Base-by-base conservation (phyloP, 129 eudicot species). In the Ambrosia artemisiifolia region DNA sequence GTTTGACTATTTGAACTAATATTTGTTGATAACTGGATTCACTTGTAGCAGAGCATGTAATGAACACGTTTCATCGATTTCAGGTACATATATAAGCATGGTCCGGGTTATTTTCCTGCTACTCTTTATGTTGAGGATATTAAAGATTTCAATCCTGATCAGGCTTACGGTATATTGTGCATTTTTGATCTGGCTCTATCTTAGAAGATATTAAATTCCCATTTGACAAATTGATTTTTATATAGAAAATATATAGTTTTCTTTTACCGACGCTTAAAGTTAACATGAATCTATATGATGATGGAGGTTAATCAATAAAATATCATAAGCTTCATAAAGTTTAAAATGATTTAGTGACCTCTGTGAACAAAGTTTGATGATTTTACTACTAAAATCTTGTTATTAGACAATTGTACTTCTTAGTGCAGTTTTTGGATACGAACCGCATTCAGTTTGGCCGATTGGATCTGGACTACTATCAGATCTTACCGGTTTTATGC, bases 381-480 rank as follows among this genome's bases (percentile, higher is more conserved):
- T 59, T 28, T 24, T 33, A 54, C 19, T 12, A 10, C 53, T 19
- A 50, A 42, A 42, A 43, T 24, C 44, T 42, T 11, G 62, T n/a
- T n/a, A n/a, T n/a, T n/a, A n/a, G n/a, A n/a, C n/a, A n/a, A n/a
- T n/a, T n/a, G n/a, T n/a, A n/a, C n/a, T n/a, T n/a, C n/a, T 54
- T 43, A 46, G 18, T 86, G 75, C 96, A 94, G 99, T 90, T 69
- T 83, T 90, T 75, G 97, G 96, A 55, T 94, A 85, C 38, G 97
- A 94, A 75, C 99, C 99, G 17, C 99, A 94, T 86, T 94, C 99
- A 7, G 93, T 94, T 77, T 88, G 87, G 92, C 97, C 97, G 5
- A 90, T 90, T 67, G 96, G 88, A 40, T 79, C 81, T 57, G 96
- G 92, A 63, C 75, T 88, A 43, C 81, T 90, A 43, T 88, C 90